Conservation (phyloP, 2,329 filamentous ascomycete species). For the Colletotrichum liriopes region DNA sequence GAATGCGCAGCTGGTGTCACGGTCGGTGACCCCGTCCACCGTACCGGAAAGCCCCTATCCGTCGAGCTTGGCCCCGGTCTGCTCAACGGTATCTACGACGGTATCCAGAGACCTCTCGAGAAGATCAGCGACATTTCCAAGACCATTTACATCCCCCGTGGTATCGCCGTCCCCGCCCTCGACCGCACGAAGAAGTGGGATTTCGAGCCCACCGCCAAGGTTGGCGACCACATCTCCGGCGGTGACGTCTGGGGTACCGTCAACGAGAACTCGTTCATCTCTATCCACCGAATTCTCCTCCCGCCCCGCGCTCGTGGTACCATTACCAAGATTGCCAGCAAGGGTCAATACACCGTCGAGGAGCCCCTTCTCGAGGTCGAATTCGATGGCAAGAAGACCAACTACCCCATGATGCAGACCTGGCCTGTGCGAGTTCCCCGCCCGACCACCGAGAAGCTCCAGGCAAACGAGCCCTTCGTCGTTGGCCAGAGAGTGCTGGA, state of each 20-base stretch:
- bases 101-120: constrained; percentile 95
- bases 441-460: constrained; percentile 91
- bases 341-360: constrained; percentile 94
- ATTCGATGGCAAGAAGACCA: constrained; percentile 95
- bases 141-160: constrained; percentile 98
- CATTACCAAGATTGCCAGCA: constrained; percentile 90
- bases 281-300: constrained; percentile 92
- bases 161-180: constrained; percentile 88
- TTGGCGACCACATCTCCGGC: constrained; percentile 96
- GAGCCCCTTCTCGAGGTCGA: constrained; percentile 96
- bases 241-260: constrained; percentile 97
- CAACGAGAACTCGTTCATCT: constrained; percentile 95
- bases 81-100: constrained; percentile 99
- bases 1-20: constrained; percentile 83
- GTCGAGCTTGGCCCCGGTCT: constrained; percentile 97
- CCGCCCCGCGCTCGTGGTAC: constrained; percentile 91
- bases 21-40: constrained; percentile 91
- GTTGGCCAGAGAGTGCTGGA: constrained; percentile 98
- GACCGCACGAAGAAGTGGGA: constrained; percentile 97
- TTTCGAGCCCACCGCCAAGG: constrained; percentile 91
- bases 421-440: constrained; percentile 98
- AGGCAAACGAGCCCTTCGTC: constrained; percentile 91
- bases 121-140: constrained; percentile 83
- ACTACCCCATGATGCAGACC: constrained; percentile 98
- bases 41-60: constrained; percentile 95